Evolutionary conservation across 2,329 filamentous ascomycete genomes (phyloP), one percentile per base, ranked within the genome.

Genomic region (Bipolaris gigantea): DNA sequence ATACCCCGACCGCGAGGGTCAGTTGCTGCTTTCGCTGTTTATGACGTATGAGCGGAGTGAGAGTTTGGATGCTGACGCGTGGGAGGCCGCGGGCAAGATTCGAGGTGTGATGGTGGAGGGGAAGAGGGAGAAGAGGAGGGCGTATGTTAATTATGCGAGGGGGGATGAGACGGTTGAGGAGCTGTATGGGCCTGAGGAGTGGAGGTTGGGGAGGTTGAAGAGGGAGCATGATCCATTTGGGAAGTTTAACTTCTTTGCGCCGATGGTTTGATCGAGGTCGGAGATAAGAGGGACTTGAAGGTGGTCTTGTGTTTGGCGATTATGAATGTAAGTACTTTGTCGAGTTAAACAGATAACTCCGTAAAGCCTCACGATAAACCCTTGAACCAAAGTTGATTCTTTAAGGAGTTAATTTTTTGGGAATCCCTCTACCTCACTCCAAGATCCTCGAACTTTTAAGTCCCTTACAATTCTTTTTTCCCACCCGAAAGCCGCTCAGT

Each of bases 131-230:
- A 49, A 40, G 2, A 27, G 59, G 18, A 44, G 41, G 6, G 60
- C 65, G 4, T 75, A 75, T 51, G 61, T 73, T 6, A 74, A 75
- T 47, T 75, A 74, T 50, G 65, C 65, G 2, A 56, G 55, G 16
- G 66, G 65, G 1, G 64, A 67, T n/a, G 70, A 73, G 35, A 60
- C 59, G 19, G 48, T 66, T 3, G 62, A 72, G 52, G 60, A 56
- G 0, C 15, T 72, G 13, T 76, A 75, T 52, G 73, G 72, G 10
- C 64, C 66, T 48, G 71, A 75, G 35, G 9, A 55, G 7, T 73
- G 71, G 72, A 57, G 71, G 27, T 27, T 75, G 44, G 56, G 69
- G 56, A 71, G 60, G 51, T 41, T 76, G 48, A 76, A 75, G 59
- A 60, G 48, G 32, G 51, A 62, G 52, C 73, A 66, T 43, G 74